Evolutionary conservation across 148 eudicot species (phyloP).

Genomic region (Chenopodium quinoa): DNA sequence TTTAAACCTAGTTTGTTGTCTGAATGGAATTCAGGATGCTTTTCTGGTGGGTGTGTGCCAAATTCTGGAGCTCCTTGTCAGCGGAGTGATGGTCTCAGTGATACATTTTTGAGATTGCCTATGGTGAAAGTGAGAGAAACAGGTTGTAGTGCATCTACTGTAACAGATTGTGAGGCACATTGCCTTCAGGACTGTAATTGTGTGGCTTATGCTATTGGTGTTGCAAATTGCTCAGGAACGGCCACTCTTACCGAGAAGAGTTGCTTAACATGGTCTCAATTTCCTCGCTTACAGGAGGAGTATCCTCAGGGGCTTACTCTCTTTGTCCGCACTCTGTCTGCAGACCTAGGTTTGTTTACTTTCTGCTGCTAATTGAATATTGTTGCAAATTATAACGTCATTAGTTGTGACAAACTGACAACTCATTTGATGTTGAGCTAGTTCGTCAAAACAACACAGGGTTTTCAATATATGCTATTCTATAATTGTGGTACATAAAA

Average conservation of each 20-base stretch:
- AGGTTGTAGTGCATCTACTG: neutral
- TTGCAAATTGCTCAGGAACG: neutral
- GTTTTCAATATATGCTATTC: neutral
- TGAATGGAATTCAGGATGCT: conserved; percentile 1
- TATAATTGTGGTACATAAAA: neutral
- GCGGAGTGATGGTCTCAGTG: neutral
- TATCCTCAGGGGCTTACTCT: conserved; percentile 18
- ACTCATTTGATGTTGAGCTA: neutral
- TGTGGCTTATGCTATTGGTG: conserved; percentile 30
- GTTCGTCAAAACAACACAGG: neutral
- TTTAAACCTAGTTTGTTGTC: neutral
- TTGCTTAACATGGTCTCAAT: conserved; percentile 28
- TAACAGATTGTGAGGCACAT: neutral
- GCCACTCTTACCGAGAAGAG: neutral
- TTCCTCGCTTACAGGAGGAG: conserved; percentile 29
- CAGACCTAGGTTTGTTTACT: conserved; percentile 21
- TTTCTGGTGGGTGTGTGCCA: conserved; percentile 17
- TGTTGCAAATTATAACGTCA: neutral
- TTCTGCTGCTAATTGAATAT: neutral
- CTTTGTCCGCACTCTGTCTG: conserved; percentile 16
- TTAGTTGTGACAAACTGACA: neutral
- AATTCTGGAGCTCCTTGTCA: neutral
- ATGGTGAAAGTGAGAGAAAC: conserved; percentile 15
- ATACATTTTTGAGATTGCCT: conserved; percentile 25
- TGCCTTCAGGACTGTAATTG: conserved; percentile 16